phyloP scores from a whole-genome alignment of 306 rosid species.

The Hylodesmum podocarpum region DNA sequence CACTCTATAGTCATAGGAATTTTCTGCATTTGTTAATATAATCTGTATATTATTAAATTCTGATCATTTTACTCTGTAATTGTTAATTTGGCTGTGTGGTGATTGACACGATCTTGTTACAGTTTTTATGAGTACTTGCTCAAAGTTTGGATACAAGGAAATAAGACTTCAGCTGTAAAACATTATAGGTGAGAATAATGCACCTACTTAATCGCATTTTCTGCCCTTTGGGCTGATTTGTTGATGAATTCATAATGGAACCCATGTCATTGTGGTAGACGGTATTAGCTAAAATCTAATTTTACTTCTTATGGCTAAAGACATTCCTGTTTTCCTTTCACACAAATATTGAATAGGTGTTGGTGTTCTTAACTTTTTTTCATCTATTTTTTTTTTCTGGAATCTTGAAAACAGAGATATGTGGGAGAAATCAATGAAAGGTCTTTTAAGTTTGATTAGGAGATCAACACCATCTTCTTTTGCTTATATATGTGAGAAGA shows the following conservation, averaged over 20 bases:
- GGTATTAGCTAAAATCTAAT: slow-evolving; percentile 9
- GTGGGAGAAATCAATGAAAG: slow-evolving; percentile 99
- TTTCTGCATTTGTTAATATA: slow-evolving; percentile 14
- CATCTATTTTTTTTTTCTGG: slow-evolving; percentile 5
- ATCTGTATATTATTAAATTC: slow-evolving; percentile 10
- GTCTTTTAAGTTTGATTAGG: slow-evolving; percentile 71
- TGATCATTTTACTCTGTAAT: slow-evolving; percentile 3
- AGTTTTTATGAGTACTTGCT: slow-evolving; percentile 98
- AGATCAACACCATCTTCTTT: slow-evolving; percentile 91
- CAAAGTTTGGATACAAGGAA: slow-evolving; percentile 97
- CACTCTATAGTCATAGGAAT: slow-evolving; percentile 1
- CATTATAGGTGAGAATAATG: slow-evolving; percentile 72
- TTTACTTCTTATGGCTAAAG: slow-evolving; percentile 1
- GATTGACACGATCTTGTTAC: slow-evolving; percentile 43
- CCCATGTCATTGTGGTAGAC: slow-evolving; percentile 10
- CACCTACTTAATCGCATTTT: neutral
- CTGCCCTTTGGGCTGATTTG: neutral
- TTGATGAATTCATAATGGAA: slow-evolving; percentile 23
- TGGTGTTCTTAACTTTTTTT: slow-evolving; percentile 19
- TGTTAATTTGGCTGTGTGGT: slow-evolving; percentile 26
- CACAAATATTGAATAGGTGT: slow-evolving; percentile 10
- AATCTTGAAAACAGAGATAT: slow-evolving; percentile 76
- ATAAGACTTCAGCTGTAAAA: slow-evolving; percentile 76
- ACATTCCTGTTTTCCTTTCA: slow-evolving; percentile 1
- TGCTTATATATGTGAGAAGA: slow-evolving; percentile 92